Percentiles rank a stretch among this genome's conserved stretches.
phyloP scores from a whole-genome alignment of 345 rosid genomes.

The Iberis pinnata region DNA sequence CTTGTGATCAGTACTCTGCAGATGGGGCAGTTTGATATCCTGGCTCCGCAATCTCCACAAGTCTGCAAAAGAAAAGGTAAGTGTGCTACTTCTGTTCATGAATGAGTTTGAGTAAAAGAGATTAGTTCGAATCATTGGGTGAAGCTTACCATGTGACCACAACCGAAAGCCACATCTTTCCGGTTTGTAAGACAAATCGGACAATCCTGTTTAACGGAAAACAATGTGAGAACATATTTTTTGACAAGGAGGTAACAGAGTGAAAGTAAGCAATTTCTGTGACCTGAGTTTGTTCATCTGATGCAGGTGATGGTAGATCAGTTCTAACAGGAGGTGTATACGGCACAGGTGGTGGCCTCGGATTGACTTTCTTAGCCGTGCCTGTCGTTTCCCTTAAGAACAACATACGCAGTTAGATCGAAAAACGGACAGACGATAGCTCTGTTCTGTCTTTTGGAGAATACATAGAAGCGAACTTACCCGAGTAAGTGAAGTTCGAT shows the following conservation, averaged over 20 bases:
- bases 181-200: conserved; percentile 57
- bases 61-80: conserved; percentile 35
- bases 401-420: neutral
- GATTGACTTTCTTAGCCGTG: conserved; percentile 41
- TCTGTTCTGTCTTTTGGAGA: conserved; percentile 9
- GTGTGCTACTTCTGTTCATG: neutral
- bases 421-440: neutral
- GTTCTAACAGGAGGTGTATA: conserved; percentile 24
- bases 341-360: conserved; percentile 62
- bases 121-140: too few species aligned
- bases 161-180: conserved; percentile 55
- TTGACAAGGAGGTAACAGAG: conserved; percentile 6
- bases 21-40: conserved; percentile 50
- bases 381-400: conserved; percentile 39
- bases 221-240: conserved; percentile 14
- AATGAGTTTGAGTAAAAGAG: neutral
- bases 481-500: conserved; percentile 53
- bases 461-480: conserved; percentile 30
- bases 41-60: conserved; percentile 51
- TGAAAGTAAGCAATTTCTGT: neutral
- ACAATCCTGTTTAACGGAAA: conserved; percentile 37
- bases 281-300: conserved; percentile 51
- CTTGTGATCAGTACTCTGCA: conserved; percentile 48
- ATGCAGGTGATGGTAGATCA: conserved; percentile 16
- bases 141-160: conserved; percentile 72